These are phyloP conservation scores for Solanum hybrid DNA, from an alignment of 305 asterid species.

Conservation along the genomic window DNA sequence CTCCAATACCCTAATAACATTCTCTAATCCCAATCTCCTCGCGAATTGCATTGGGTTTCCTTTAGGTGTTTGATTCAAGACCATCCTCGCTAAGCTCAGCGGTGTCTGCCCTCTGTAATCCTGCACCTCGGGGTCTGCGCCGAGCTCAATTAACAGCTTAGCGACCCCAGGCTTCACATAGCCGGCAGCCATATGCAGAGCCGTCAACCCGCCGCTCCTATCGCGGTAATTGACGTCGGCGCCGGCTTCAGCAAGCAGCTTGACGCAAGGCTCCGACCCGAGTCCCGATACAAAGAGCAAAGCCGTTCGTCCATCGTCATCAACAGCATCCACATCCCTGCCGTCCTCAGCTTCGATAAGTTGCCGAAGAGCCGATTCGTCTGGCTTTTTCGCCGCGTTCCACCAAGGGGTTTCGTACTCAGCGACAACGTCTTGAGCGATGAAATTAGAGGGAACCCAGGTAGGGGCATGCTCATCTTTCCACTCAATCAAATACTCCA, in stretches of 20 bases:
- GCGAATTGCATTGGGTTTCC: slow-evolving; percentile 60
- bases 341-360: slow-evolving; percentile 52
- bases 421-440: slow-evolving; percentile 73
- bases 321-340: slow-evolving; percentile 74
- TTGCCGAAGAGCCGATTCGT: slow-evolving; percentile 36
- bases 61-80: slow-evolving; percentile 56
- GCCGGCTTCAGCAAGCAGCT: slow-evolving; percentile 53
- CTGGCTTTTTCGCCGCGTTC: slow-evolving; percentile 79
- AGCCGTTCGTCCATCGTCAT: slow-evolving; percentile 75
- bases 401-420: slow-evolving; percentile 96
- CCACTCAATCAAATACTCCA: slow-evolving; percentile 94
- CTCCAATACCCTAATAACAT: slow-evolving; percentile 48
- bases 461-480: slow-evolving; percentile 86
- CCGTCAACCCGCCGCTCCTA: slow-evolving; percentile 56
- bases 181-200: slow-evolving; percentile 90
- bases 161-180: slow-evolving; percentile 68
- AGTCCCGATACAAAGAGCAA: slow-evolving; percentile 77
- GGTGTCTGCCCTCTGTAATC: slow-evolving; percentile 66
- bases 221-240: slow-evolving; percentile 55
- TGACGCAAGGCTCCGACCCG: slow-evolving; percentile 75
- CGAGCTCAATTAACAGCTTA: slow-evolving; percentile 38
- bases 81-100: slow-evolving; percentile 59
- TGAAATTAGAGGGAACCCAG: slow-evolving; percentile 81
- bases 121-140: slow-evolving; percentile 60
- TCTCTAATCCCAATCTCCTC: slow-evolving; percentile 69